These are phyloP conservation scores for Sporothrix euskadiensis DNA, from an alignment of 2,329 filamentous ascomycete species.

Conservation along the genomic window DNA sequence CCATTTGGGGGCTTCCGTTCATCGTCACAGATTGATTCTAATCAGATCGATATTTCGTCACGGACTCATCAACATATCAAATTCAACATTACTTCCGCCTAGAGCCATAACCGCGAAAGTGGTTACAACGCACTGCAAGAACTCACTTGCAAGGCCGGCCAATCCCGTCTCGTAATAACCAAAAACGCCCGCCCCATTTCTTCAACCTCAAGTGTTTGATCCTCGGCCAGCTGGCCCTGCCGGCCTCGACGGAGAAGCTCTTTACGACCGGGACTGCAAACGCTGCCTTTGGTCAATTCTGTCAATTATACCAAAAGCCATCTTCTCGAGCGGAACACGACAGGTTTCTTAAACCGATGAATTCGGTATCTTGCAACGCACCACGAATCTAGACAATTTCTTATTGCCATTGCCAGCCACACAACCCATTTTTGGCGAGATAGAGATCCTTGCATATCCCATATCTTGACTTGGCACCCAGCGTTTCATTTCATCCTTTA, in stretches of 20 bases:
- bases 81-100: background rate
- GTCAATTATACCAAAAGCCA: too few species aligned
- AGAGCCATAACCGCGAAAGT: background rate
- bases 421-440: background rate
- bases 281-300: background rate
- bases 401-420: background rate
- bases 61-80: background rate
- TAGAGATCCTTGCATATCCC: background rate
- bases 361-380: background rate
- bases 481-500: too few species aligned
- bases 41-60: background rate
- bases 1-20: too few species aligned
- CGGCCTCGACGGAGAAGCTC: slow-evolving; percentile 3
- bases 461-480: background rate
- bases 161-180: background rate
- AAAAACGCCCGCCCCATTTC: background rate
- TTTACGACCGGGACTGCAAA: background rate
- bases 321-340: background rate
- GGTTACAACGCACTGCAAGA: background rate
- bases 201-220: background rate
- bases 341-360: background rate
- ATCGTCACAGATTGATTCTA: background rate
- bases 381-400: too few species aligned
- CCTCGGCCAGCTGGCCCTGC: background rate
- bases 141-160: too few species aligned